Conservation (phyloP, 495 filamentous ascomycete species). For the Cercophora newfieldiana region DNA sequence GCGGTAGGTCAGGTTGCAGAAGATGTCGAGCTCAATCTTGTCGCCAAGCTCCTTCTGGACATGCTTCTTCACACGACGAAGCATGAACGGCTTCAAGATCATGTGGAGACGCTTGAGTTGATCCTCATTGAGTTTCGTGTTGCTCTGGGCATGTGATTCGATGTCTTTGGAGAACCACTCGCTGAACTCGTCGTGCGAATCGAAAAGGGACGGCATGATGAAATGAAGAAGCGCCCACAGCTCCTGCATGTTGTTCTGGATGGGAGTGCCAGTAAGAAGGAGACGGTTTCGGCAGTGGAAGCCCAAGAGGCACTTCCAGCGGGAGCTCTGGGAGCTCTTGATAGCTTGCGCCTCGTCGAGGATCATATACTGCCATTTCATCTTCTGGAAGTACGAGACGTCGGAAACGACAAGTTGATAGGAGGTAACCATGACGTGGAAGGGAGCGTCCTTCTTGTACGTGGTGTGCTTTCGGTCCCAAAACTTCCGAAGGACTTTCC, state of each 20-base stretch:
- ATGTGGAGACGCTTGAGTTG: slow-evolving; percentile 95
- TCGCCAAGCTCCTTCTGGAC: slow-evolving; percentile 98
- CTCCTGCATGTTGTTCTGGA: slow-evolving; percentile 99
- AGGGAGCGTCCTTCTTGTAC: slow-evolving; percentile 86
- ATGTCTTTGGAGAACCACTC: slow-evolving; percentile 99
- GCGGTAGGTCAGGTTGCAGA: slow-evolving; percentile 95
- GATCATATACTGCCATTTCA: slow-evolving; percentile 99
- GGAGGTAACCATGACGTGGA: slow-evolving; percentile 94
- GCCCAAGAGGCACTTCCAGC: slow-evolving; percentile 92
- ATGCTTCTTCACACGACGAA: slow-evolving; percentile 98
- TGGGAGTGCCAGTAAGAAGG: slow-evolving; percentile 92
- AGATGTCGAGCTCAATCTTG: slow-evolving; percentile 95
- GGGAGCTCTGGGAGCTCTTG: slow-evolving; percentile 93
- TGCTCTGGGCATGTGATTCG: slow-evolving; percentile 96
- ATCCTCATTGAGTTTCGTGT: slow-evolving; percentile 97
- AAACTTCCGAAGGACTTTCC: slow-evolving; percentile 95
- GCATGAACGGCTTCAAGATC: slow-evolving; percentile 99
- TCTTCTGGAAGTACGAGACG: slow-evolving; percentile 95
- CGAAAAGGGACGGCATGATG: slow-evolving; percentile 98
- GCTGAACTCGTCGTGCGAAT: slow-evolving; percentile 98
- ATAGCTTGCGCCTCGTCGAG: slow-evolving; percentile 98
- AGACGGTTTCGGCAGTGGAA: slow-evolving; percentile 96
- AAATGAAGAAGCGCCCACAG: slow-evolving; percentile 97
- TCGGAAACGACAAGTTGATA: slow-evolving; percentile 97
- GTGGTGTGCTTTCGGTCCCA: slow-evolving; percentile 98